Conservation (phyloP, 352 stramenopile species). For the Phytophthora idaei region DNA sequence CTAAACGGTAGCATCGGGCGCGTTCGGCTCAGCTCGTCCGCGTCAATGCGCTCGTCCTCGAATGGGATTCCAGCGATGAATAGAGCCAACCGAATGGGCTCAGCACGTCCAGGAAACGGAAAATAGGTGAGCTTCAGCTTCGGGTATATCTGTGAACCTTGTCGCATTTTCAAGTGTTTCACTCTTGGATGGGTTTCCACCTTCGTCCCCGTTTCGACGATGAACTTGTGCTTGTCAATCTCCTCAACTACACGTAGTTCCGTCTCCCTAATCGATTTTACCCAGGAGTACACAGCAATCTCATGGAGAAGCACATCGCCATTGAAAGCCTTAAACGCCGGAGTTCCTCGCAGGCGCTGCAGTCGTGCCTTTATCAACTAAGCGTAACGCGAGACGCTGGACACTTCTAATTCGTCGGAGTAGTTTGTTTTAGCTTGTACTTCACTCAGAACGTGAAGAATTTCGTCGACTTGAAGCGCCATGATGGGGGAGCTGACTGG, state of each 20-base stretch:
- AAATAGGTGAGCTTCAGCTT: slow-evolving; percentile 70
- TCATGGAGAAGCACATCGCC: slow-evolving; percentile 34
- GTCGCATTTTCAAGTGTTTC: slow-evolving; percentile 18
- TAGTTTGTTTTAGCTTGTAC: slow-evolving; percentile 27
- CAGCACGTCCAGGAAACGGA: slow-evolving; percentile 50
- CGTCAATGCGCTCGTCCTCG: slow-evolving; percentile 57
- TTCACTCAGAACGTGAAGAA: slow-evolving; percentile 48
- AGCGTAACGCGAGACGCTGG: slow-evolving; percentile 29
- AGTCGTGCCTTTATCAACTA: slow-evolving; percentile 39
- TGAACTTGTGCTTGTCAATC: slow-evolving; percentile 14
- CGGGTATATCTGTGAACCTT: slow-evolving; percentile 1
- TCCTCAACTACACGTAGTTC: slow-evolving; percentile 10
- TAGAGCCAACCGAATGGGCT: slow-evolving; percentile 57
- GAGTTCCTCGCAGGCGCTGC: slow-evolving; percentile 13
- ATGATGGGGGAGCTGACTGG: slow-evolving; percentile 38
- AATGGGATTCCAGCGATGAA: slow-evolving; percentile 52
- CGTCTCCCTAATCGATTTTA: slow-evolving; percentile 14
- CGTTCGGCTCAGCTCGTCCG: slow-evolving; percentile 32
- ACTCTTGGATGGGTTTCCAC: slow-evolving; percentile 31
- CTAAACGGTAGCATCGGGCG: slow-evolving; percentile 48
- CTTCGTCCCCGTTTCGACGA: slow-evolving; percentile 27
- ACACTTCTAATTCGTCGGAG: slow-evolving; percentile 13
- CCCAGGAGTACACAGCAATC: slow-evolving; percentile 38
- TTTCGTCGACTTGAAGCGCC: slow-evolving; percentile 60
- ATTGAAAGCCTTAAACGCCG: slow-evolving; percentile 11